Evolutionary conservation across 1,139 yeast genomes (phyloP).

Genomic region (Pichia sp.): DNA sequence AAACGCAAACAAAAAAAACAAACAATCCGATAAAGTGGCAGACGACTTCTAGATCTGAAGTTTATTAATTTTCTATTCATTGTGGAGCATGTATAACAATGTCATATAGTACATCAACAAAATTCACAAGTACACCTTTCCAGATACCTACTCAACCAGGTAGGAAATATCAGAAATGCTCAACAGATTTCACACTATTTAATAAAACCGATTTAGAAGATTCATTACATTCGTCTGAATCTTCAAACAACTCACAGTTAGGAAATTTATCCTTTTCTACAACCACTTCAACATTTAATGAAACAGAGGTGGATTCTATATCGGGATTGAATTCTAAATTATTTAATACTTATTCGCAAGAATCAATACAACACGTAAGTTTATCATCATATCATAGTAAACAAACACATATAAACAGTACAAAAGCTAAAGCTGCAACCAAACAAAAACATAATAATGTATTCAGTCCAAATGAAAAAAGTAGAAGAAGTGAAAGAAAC

Average conservation of each 20-base stretch:
- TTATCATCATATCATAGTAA: not conserved
- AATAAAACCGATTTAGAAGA: not conserved
- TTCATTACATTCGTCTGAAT: not conserved
- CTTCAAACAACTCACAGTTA: not conserved
- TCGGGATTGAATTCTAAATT: constrained; percentile 2
- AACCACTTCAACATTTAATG: not conserved
- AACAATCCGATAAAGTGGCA: not conserved
- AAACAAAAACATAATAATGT: not conserved
- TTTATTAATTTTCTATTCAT: not conserved
- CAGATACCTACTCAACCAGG: not conserved
- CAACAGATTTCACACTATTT: not conserved
- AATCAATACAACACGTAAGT: not conserved
- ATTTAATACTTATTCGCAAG: not conserved
- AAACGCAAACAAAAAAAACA: not conserved
- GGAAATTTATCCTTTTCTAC: not conserved
- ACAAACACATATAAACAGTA: not conserved
- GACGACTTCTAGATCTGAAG: not conserved
- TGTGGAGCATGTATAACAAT: not conserved
- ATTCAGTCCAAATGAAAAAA: not conserved
- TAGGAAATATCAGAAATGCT: not conserved
- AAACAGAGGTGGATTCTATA: not conserved
- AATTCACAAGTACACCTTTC: not conserved
- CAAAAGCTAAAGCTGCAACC: not conserved
- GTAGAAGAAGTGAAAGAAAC: not conserved
- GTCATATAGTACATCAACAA: not conserved